Evolutionary conservation across 2,329 filamentous ascomycete species (phyloP).

Genomic region (Penicillium sclerotiorum): DNA sequence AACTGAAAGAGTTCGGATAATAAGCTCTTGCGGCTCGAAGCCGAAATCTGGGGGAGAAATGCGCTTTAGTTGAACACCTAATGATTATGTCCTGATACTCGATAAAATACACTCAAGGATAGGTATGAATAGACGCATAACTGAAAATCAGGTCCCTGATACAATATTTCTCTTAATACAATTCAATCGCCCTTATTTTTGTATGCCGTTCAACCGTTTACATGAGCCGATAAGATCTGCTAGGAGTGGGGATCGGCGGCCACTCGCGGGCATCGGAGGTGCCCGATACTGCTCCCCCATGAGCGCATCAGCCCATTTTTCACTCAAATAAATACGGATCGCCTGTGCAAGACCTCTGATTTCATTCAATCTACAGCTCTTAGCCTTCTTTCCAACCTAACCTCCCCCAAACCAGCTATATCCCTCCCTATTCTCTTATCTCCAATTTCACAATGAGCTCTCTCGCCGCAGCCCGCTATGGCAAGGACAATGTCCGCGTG

Average conservation of each 20-base stretch:
- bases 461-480: conserved; percentile 51
- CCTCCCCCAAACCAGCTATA: neutral
- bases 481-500: conserved; percentile 94
- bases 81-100: too few relatives aligned
- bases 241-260: conserved; percentile 29
- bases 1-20: neutral
- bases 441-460: conserved; percentile 32
- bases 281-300: conserved; percentile 30
- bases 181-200: too few relatives aligned
- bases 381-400: neutral
- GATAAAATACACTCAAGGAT: too few relatives aligned
- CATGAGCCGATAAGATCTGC: conserved; percentile 33
- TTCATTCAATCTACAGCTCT: neutral
- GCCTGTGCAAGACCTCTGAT: neutral
- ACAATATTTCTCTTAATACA: too few relatives aligned
- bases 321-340: conserved; percentile 16
- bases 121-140: too few relatives aligned
- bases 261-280: conserved; percentile 42
- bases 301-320: conserved; percentile 21
- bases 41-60: conserved; percentile 5
- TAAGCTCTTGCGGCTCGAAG: conserved; percentile 5
- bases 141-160: too few relatives aligned
- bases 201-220: conserved; percentile 4
- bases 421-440: conserved; percentile 9
- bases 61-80: neutral